Percentiles rank a stretch among this genome's conserved stretches.
Conservation (phyloP, 257 asterid species). For the Nyctanthes arbortristis region DNA sequence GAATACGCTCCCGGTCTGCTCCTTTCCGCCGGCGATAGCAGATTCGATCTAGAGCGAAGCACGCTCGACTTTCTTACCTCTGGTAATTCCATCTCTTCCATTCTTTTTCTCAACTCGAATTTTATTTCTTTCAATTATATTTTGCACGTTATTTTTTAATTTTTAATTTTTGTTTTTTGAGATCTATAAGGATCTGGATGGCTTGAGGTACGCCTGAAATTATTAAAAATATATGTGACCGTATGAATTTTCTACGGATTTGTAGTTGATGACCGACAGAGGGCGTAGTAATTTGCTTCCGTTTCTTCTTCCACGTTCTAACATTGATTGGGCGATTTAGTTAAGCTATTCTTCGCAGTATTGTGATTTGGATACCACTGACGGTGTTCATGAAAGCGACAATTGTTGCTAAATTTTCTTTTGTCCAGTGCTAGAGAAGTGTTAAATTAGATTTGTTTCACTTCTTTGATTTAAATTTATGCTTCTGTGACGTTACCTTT, state of each 20-base stretch:
- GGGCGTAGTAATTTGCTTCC: too few species aligned
- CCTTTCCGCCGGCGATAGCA: too few species aligned
- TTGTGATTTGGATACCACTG: too few species aligned
- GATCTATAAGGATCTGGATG: conserved; percentile 34
- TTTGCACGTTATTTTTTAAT: conserved; percentile 9
- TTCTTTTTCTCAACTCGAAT: not conserved
- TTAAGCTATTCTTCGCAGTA: too few species aligned
- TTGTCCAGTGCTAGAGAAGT: not conserved
- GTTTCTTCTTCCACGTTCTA: too few species aligned
- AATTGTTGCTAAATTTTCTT: too few species aligned
- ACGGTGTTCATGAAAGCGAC: too few species aligned
- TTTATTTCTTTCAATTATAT: not conserved
- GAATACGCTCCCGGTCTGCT: too few species aligned
- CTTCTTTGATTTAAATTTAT: not conserved
- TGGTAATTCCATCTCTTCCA: conserved; percentile 19
- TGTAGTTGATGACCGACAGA: too few species aligned
- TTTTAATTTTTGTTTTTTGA: not conserved
- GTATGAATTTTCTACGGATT: too few species aligned
- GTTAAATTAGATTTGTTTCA: not conserved
- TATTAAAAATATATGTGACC: conserved; percentile 1
- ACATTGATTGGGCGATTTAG: too few species aligned
- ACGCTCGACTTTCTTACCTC: conserved; percentile 21
- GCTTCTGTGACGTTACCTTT: not conserved
- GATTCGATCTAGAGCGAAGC: conserved; percentile 29
- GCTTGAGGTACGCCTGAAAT: conserved; percentile 17